Evolutionary conservation across 345 rosid species (phyloP), one percentile per base, ranked within the genome.

Genomic region (Diplotaxis tenuifolia): DNA sequence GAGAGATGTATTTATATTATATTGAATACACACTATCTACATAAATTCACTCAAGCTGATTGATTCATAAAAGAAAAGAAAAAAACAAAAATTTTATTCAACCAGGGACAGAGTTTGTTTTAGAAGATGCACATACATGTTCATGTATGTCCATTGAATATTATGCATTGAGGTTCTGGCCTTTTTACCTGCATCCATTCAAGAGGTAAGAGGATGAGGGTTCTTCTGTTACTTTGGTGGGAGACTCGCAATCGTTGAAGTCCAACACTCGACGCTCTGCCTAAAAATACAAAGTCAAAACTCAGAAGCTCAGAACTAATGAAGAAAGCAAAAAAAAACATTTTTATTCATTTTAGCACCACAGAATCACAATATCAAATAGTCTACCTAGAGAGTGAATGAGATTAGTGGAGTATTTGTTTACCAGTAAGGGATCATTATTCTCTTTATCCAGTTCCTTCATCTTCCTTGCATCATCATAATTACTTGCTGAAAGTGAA

Each of bases 191-290:
- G 45, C 72, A 57, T 23, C 86, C 83, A 71, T 86, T 89, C 81
- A 86, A 76, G 69, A 88, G 85, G 75, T 82, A 84, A 4, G 45
- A 34, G 21, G 98, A 81, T 27, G 91, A 89, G 90, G 53, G 86
- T 86, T 31, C 88, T 78, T 61, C 5, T 80, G 55, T 80, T 68
- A 78, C 81, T 77, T 40, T 89, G 78, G 67, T 83, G 0, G 97
- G 99, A 18, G 91, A 89, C 71, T 78, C 97, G 42, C 98, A 96
- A 70, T 96, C 99, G 27, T 88, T 92, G 79, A 96, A 96, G 83
- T 96, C 98, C 3, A 96, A 88, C 32, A 74, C 70, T 1, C 99
- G 96, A 21, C 98, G 77, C 78, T 95, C 98, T 7, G 70, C 80
- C 99, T 78, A 29, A 29, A 53, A 5, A 42, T 27, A 23, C 2